phyloP scores from a whole-genome alignment of 495 filamentous ascomycete genomes.

The Lentithecium fluviatile region DNA sequence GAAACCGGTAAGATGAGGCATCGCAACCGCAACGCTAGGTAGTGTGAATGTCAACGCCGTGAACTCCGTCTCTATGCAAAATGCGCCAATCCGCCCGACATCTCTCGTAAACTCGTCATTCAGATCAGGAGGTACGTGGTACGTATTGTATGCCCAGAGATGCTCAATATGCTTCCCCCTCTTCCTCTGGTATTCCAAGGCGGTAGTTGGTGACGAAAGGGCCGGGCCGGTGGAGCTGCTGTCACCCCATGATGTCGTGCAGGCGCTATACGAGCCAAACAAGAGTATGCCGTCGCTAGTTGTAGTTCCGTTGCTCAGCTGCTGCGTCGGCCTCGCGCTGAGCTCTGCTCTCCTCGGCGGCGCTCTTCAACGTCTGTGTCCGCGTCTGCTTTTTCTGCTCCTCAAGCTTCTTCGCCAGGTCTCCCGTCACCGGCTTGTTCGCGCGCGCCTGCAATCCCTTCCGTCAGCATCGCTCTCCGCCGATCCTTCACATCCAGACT shows the following conservation, averaged over 20 bases:
- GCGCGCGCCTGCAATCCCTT: conserved; percentile 10
- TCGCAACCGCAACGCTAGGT: too few species aligned
- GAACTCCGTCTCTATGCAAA: conserved; percentile 1
- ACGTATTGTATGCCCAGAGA: not conserved
- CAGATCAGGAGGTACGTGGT: too few species aligned
- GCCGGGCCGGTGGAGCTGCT: not conserved
- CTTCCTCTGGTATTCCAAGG: not conserved
- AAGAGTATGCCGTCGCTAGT: conserved; percentile 1
- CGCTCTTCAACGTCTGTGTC: conserved; percentile 27
- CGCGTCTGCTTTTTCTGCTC: conserved; percentile 34
- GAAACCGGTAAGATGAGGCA: too few species aligned
- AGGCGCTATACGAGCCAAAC: not conserved
- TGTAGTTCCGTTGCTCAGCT: conserved; percentile 28
- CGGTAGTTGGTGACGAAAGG: not conserved
- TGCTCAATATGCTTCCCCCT: not conserved
- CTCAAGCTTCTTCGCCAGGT: conserved; percentile 30
- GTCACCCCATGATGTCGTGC: not conserved
- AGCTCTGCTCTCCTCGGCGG: conserved; percentile 19
- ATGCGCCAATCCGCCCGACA: not conserved
- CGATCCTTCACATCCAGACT: conserved; percentile 21
- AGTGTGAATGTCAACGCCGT: not conserved
- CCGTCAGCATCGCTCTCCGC: conserved; percentile 18
- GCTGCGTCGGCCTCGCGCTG: conserved; percentile 31
- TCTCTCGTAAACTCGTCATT: not conserved
- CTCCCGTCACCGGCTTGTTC: conserved; percentile 11